Evolutionary conservation across 1,284 basidiomycete genomes (phyloP).

Genomic region (Megacollybia platyphylla): DNA sequence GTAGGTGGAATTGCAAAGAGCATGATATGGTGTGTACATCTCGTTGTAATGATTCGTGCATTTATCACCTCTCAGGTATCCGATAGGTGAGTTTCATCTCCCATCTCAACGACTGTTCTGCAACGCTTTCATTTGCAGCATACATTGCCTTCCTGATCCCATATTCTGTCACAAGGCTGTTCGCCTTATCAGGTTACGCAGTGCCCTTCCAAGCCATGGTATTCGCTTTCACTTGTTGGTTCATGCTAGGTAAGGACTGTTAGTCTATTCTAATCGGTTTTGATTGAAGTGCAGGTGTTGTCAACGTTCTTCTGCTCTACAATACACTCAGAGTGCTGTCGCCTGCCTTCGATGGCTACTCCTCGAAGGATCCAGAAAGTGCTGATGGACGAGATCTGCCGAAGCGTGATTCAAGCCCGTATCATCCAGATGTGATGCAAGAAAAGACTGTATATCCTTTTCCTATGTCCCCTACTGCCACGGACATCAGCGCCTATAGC

Average conservation of each 20-base stretch:
- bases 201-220: conserved; percentile 32
- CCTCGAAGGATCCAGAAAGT: conserved; percentile 13
- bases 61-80: conserved; percentile 32
- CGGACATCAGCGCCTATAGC: background rate
- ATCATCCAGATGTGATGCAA: background rate
- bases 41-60: conserved; percentile 2
- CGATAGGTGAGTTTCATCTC: conserved; percentile 28
- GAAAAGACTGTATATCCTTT: background rate
- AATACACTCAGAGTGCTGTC: conserved; percentile 55
- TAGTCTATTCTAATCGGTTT: conserved; percentile 3
- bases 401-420: background rate
- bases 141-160: conserved; percentile 51
- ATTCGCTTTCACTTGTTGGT: conserved; percentile 39
- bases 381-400: background rate
- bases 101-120: conserved; percentile 2
- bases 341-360: conserved; percentile 29
- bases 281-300: conserved; percentile 31
- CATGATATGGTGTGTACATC: conserved; percentile 50
- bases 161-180: conserved; percentile 38
- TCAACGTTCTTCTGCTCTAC: conserved; percentile 50
- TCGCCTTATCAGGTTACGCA: conserved; percentile 29
- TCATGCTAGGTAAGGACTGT: conserved; percentile 35
- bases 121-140: conserved; percentile 19
- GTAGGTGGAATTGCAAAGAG: conserved; percentile 43
- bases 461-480: background rate